A percentile compares a stretch with the other conserved stretches of the same genome.
These are phyloP conservation scores for Glaciozyma martinii DNA, from an alignment of 768 basidiomycete species.

Conservation along the genomic window DNA sequence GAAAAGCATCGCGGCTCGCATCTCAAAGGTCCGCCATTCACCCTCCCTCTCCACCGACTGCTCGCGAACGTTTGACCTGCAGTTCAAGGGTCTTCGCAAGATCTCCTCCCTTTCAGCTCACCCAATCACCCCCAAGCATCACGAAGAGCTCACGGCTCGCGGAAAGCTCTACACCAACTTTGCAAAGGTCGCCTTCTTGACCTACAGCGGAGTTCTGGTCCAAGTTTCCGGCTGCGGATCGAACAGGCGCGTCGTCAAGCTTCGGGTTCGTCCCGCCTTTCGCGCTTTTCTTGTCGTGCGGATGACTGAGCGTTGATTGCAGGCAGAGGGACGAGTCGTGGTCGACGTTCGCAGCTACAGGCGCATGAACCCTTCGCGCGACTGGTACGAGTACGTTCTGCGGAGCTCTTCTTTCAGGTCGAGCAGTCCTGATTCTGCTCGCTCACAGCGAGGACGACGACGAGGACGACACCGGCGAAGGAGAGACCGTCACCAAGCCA, in stretches of 20 bases:
- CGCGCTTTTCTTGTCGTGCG: not conserved
- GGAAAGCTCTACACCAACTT: conserved; percentile 53
- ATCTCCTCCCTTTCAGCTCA: conserved; percentile 50
- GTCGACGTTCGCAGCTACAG: conserved; percentile 4
- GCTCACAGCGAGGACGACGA: not conserved
- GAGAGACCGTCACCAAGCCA: not conserved
- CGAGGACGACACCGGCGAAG: not conserved
- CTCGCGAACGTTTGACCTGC: conserved; percentile 20
- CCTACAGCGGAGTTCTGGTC: conserved; percentile 50
- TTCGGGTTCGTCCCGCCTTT: not conserved
- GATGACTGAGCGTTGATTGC: not conserved
- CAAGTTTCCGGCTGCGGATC: conserved; percentile 28
- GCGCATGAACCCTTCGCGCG: not conserved
- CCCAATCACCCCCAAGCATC: conserved; percentile 49
- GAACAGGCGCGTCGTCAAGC: conserved; percentile 4
- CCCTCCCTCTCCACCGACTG: not conserved
- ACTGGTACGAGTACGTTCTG: not conserved
- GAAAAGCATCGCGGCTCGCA: not conserved
- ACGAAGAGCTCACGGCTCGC: conserved; percentile 44
- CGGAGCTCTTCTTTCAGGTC: not conserved
- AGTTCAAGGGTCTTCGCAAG: conserved; percentile 49
- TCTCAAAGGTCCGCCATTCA: not conserved
- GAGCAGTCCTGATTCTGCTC: not conserved
- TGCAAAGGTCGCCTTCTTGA: conserved; percentile 49
- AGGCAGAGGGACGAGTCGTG: conserved; percentile 12